phyloP scores from a whole-genome alignment of 176 grass and related monocot genomes.

The Canna indica region DNA sequence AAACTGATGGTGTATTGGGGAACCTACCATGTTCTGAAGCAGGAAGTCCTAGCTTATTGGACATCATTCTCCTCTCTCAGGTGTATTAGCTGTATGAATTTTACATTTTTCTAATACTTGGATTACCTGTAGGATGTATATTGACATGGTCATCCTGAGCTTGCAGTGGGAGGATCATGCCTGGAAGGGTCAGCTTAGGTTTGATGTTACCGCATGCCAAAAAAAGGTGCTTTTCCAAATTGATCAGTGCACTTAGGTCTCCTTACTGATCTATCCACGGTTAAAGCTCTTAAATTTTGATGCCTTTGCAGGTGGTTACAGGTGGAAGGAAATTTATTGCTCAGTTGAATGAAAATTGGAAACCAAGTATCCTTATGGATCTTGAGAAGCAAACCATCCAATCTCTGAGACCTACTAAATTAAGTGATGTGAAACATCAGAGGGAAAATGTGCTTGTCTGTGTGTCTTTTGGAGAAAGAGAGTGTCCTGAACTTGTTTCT shows the following conservation, averaged over 20 bases:
- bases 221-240: slow-evolving; percentile 36
- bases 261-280: not conserved
- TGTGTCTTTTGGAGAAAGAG: slow-evolving; percentile 45
- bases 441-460: slow-evolving; percentile 47
- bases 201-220: slow-evolving; percentile 52
- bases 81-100: not conserved
- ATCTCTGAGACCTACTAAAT: slow-evolving; percentile 16
- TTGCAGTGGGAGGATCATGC: slow-evolving; percentile 48
- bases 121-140: slow-evolving; percentile 3
- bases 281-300: slow-evolving; percentile 1
- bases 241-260: not conserved
- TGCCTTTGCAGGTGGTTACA: slow-evolving; percentile 34
- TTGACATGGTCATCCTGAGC: slow-evolving; percentile 15
- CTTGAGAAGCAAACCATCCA: slow-evolving; percentile 20
- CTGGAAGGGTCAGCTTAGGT: slow-evolving; percentile 34
- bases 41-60: not conserved
- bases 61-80: slow-evolving; percentile 10
- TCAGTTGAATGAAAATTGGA: slow-evolving; percentile 66
- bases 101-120: not conserved
- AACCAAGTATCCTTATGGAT: slow-evolving; percentile 26
- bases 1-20: not conserved
- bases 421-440: slow-evolving; percentile 25
- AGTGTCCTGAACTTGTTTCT: slow-evolving; percentile 39
- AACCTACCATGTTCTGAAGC: not conserved
- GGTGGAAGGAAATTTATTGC: slow-evolving; percentile 44